Base-by-base conservation (phyloP, 2,329 filamentous ascomycete species). In the Aspergillus terreus region DNA sequence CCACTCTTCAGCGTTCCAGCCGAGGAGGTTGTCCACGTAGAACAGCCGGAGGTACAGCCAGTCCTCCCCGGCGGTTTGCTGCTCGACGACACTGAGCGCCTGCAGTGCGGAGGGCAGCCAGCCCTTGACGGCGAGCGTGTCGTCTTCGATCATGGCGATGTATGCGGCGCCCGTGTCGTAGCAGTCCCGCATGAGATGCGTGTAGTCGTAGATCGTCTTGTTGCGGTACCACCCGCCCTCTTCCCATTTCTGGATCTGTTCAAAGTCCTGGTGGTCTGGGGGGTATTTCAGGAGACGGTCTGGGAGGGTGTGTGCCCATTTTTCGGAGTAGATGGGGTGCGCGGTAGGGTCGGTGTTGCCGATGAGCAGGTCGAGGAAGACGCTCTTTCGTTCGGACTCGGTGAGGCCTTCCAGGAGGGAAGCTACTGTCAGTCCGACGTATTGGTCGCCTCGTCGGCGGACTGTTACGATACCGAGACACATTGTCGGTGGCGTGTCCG, bases 141-240 rank as follows among this genome's bases (percentile, higher is more conserved):
- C 75, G 52, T 78, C 75, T 53, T 78, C 75, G 7, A 78, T 55
- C 43, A 78, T 70, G 1, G 67, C 67, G 44, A 75, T 67, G 52
- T 76, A 76, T 6, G 67, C 67, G 6, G 73, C 68, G 12, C 65
- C 67, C 2, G 65, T 65, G 19, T 66, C 60, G 32, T 67, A 59
- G 55, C 75, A 77, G 7, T 65, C 64, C 42, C 67, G 64, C 42
- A 77, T 58, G 36, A 77, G 54, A 32, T 71, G 69, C n/a, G 60
- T 66, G 54, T 75, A 77, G 52, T 78, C 75, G 50, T 69, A 72
- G 3, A 76, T 58, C 2, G 63, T 68, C 51, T 76, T 77, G n/a
- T 67, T 56, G 15, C 64, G 61, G 11, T 65, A 58, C 52, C 55
- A 54, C 12, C 55, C 54, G 11, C 51, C 54, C 3, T 54, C 49